A percentile compares a stretch with the other conserved stretches of the same genome.
phyloP scores from a whole-genome alignment of 192 early-diverging fungal genomes.

The Podila epicladia region DNA sequence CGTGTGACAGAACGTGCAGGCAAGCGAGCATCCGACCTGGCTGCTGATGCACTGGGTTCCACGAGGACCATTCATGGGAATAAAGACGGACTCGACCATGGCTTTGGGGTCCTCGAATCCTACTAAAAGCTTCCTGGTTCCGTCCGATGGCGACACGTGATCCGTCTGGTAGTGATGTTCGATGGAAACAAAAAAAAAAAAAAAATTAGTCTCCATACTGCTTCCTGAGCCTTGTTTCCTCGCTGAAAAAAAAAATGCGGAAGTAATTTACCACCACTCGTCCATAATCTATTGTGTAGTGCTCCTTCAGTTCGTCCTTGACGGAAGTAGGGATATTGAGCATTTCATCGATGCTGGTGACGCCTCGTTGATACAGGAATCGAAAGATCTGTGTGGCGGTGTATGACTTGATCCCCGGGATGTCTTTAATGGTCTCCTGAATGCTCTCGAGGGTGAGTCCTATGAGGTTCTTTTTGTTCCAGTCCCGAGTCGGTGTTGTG shows the following conservation, averaged over 20 bases:
- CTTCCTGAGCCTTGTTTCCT: not conserved
- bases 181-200: not conserved
- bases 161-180: slow-evolving; percentile 1
- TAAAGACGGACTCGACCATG: slow-evolving; percentile 81
- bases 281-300: slow-evolving; percentile 67
- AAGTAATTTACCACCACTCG: slow-evolving; percentile 53
- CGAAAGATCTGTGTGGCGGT: slow-evolving; percentile 57
- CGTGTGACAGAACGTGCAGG: slow-evolving; percentile 91
- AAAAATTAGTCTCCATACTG: not conserved
- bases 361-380: slow-evolving; percentile 63
- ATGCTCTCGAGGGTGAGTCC: slow-evolving; percentile 50
- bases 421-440: slow-evolving; percentile 28
- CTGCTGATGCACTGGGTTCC: slow-evolving; percentile 84
- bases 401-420: slow-evolving; percentile 48
- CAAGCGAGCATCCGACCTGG: slow-evolving; percentile 88
- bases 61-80: slow-evolving; percentile 66
- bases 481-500: slow-evolving; percentile 16
- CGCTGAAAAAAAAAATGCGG: not conserved
- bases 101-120: slow-evolving; percentile 66
- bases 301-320: slow-evolving; percentile 56
- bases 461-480: slow-evolving; percentile 58
- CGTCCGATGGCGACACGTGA: slow-evolving; percentile 62
- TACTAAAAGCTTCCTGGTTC: slow-evolving; percentile 71
- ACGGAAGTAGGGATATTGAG: slow-evolving; percentile 62
- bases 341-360: slow-evolving; percentile 74